phyloP scores from a whole-genome alignment of 2,329 filamentous ascomycete species.

The Cladosporium sp. region DNA sequence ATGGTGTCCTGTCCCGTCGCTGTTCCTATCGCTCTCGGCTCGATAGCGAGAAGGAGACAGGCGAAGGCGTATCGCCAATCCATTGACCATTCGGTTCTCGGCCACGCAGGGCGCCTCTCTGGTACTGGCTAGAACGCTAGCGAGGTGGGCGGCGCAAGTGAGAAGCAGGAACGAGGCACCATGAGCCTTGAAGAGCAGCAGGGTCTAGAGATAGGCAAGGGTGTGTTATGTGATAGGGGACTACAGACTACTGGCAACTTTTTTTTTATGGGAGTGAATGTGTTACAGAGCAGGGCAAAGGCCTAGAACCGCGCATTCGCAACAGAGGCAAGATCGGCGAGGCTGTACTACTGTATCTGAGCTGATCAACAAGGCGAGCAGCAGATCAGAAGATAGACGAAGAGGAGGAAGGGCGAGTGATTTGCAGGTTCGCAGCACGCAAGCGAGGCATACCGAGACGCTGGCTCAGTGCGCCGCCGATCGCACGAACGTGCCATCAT shows the following conservation, averaged over 20 bases:
- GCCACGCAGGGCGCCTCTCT: constrained; percentile 6
- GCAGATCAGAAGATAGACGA: constrained; percentile 8
- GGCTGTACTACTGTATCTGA: background rate
- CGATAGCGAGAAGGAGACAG: background rate
- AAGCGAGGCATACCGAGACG: constrained; percentile 5
- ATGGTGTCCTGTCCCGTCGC: background rate
- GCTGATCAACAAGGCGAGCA: background rate
- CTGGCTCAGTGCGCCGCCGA: background rate
- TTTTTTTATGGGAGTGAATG: background rate
- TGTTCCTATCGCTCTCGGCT: constrained; percentile 7
- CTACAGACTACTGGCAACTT: constrained; percentile 1
- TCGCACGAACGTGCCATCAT: background rate
- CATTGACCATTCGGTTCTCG: background rate
- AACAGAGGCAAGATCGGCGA: background rate
- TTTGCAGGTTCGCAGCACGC: constrained; percentile 14
- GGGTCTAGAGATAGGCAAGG: constrained; percentile 3
- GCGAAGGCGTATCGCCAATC: constrained; percentile 5
- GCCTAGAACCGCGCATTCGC: background rate
- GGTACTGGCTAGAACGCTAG: constrained; percentile 13
- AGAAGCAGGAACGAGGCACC: constrained; percentile 13
- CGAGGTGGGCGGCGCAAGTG: constrained; percentile 11
- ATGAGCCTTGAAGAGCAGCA: background rate
- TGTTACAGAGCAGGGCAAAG: background rate
- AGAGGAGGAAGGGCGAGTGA: background rate
- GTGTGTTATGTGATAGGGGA: constrained; percentile 1